Evolutionary conservation across 768 basidiomycete genomes (phyloP), one percentile per base, ranked within the genome.

Genomic region (Lactifluus volemus): DNA sequence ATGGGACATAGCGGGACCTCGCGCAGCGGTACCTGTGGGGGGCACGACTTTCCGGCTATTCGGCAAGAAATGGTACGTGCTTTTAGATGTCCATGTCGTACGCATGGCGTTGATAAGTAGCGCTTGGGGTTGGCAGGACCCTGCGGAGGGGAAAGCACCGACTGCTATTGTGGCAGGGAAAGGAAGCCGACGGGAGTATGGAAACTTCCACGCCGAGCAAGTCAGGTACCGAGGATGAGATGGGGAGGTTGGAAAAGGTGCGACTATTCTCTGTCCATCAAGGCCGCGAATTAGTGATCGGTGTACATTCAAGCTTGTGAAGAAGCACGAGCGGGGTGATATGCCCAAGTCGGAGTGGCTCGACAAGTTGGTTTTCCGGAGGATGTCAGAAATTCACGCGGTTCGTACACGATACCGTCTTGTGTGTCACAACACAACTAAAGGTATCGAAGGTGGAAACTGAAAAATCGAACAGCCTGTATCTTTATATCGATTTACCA

Each of bases 301-400:
- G 19, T 48, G 38, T 25, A 5, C 21, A 29, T 41, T 58, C 38
- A 58, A 90, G 86, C 79, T 89, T 17, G 89, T 99, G 55, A 97
- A 98, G 78, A 97, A 97, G 72, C 94, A 95, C 67, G 94, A 98
- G 68, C 80, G 92, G 17, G 94, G 94, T 0, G 97, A 98, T 71
- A 78, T 99, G 34, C 84, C 88, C 2, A 92, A 94, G 72, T 88
- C 92, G 2, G 97, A 98, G 59, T 99, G 97, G 97, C 76, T 98
- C 7, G 95, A 98, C 70, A 88, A 89, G 63, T 73, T 97, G 74
- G 85, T 90, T 6, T 99, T 98, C 75, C 78, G 95, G 49, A 92
- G 89, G 76, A 96, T 98, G 80, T 94, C 94, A 65, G 89, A 94
- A 71, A 85, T 95, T 30, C 96, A 98, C 70, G 84, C 92, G 2